These are phyloP conservation scores for Saccharata proteae DNA, from an alignment of 2,329 filamentous ascomycete species.

Conservation along the genomic window DNA sequence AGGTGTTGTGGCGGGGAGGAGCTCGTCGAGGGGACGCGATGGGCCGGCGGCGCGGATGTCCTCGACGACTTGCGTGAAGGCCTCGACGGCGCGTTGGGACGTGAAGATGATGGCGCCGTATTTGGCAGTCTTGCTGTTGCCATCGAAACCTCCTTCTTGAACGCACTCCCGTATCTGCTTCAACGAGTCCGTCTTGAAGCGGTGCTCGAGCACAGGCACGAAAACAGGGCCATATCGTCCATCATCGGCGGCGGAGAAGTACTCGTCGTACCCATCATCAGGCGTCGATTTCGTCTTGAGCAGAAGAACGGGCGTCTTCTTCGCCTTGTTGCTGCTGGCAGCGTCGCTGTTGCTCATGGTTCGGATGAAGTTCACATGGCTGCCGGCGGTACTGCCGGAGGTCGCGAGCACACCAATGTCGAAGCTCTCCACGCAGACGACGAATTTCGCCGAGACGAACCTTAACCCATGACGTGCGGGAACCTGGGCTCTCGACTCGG, in stretches of 20 bases:
- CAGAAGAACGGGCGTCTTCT: slow-evolving; percentile 48
- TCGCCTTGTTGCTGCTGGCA: slow-evolving; percentile 3
- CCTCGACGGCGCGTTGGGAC: slow-evolving; percentile 72
- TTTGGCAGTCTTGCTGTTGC: slow-evolving; percentile 16
- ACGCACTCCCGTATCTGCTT: slow-evolving; percentile 42
- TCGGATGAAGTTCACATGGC: too few species aligned
- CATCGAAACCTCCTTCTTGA: slow-evolving; percentile 26
- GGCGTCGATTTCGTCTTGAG: slow-evolving; percentile 68
- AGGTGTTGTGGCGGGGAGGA: slow-evolving; percentile 38
- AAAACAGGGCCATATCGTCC: slow-evolving; percentile 52
- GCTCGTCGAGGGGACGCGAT: slow-evolving; percentile 15
- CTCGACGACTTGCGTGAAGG: slow-evolving; percentile 52
- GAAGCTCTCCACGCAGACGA: too few species aligned
- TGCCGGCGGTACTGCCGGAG: too few species aligned
- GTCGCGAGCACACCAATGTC: too few species aligned
- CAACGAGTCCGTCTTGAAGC: slow-evolving; percentile 49
- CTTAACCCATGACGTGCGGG: too few species aligned
- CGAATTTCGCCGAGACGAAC: too few species aligned
- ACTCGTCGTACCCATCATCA: slow-evolving; percentile 58
- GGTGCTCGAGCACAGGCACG: slow-evolving; percentile 65
- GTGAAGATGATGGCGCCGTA: slow-evolving; percentile 79
- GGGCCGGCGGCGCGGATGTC: slow-evolving; percentile 33
- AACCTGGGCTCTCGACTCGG: too few species aligned
- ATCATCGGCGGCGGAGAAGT: slow-evolving; percentile 40
- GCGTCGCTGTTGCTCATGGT: slow-evolving; percentile 7